These are phyloP conservation scores for Tuber microsphaerosporum DNA, from an alignment of 495 filamentous ascomycete genomes.

Conservation along the genomic window DNA sequence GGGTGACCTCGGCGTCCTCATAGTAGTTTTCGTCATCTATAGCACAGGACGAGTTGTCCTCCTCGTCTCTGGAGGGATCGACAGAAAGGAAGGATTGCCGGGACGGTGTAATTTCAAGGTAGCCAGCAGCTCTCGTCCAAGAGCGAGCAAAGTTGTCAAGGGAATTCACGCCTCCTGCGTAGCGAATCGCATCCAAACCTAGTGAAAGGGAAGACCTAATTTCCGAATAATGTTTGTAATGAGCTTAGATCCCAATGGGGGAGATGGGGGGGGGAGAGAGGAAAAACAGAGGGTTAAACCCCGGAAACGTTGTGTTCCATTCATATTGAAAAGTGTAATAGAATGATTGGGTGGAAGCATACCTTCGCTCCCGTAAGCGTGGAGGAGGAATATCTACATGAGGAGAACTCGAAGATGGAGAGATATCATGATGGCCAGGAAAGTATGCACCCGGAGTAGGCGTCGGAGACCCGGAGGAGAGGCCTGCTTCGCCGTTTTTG, in stretches of 20 bases:
- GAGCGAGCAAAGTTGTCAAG: slow-evolving; percentile 90
- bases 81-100: slow-evolving; percentile 62
- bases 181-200: slow-evolving; percentile 59
- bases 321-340: background rate
- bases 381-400: slow-evolving; percentile 26
- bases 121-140: slow-evolving; percentile 86
- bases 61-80: slow-evolving; percentile 45
- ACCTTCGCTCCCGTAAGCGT: slow-evolving; percentile 24
- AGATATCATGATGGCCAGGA: slow-evolving; percentile 29
- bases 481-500: background rate
- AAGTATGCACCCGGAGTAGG: background rate
- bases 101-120: slow-evolving; percentile 73
- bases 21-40: slow-evolving; percentile 36
- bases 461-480: background rate
- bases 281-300: slow-evolving; percentile 11
- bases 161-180: slow-evolving; percentile 85
- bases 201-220: slow-evolving; percentile 66
- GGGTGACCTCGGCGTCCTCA: slow-evolving; percentile 28
- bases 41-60: slow-evolving; percentile 42
- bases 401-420: slow-evolving; percentile 31
- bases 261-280: background rate
- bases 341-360: slow-evolving; percentile 9
- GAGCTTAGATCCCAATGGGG: slow-evolving; percentile 2
- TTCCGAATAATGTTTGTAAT: slow-evolving; percentile 19
- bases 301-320: slow-evolving; percentile 4